A percentile compares a stretch with the other conserved stretches of the same genome.
These are phyloP conservation scores for Claviceps sp. DNA, from an alignment of 2,329 filamentous ascomycete genomes.

Conservation along the genomic window DNA sequence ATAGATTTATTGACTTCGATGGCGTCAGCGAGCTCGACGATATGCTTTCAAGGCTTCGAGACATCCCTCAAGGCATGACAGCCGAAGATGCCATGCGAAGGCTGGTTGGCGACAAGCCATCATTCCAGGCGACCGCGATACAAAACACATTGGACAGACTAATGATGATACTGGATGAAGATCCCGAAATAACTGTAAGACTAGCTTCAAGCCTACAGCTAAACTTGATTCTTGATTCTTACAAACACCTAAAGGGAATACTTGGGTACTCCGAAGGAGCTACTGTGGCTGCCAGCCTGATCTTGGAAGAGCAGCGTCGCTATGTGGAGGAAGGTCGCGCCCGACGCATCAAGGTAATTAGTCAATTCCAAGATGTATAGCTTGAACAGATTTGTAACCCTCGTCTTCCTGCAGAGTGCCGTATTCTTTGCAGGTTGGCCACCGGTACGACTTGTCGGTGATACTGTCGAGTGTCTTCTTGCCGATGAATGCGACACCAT, in stretches of 20 bases:
- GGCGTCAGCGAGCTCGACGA: conserved; percentile 1
- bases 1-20: conserved; percentile 3
- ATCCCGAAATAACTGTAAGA: conserved; percentile 2
- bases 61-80: neutral
- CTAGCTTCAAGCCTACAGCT: neutral
- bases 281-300: conserved; percentile 35
- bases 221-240: neutral
- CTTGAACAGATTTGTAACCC: neutral
- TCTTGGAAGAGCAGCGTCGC: conserved; percentile 28
- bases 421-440: conserved; percentile 39
- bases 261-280: conserved; percentile 47
- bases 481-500: conserved; percentile 30
- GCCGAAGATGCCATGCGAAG: conserved; percentile 1
- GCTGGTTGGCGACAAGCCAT: neutral
- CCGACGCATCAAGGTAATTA: conserved; percentile 23
- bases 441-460: conserved; percentile 25
- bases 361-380: too few species aligned
- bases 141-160: neutral
- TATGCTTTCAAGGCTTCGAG: neutral
- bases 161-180: neutral
- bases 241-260: conserved; percentile 22
- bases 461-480: conserved; percentile 25
- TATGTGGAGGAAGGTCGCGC: neutral
- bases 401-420: neutral
- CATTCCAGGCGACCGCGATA: neutral